Percentiles rank a stretch among this genome's conserved stretches.
phyloP scores from a whole-genome alignment of 441 rosid genomes.

The Erodium trifolium region DNA sequence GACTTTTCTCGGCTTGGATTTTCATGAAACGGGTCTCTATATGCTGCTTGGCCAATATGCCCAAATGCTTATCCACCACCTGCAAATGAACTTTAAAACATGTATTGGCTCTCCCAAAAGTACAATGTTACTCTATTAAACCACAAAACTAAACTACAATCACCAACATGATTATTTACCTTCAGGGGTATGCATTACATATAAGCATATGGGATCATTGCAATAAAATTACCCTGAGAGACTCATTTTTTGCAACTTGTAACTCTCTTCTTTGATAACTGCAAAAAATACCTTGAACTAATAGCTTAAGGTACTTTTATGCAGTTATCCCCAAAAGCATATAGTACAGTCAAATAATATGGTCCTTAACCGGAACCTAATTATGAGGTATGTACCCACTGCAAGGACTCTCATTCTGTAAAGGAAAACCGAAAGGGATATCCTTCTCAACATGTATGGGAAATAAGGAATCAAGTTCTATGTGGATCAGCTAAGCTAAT shows the following conservation, averaged over 20 bases:
- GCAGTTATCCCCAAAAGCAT: too few species aligned
- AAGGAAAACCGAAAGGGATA: too few species aligned
- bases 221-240: too few species aligned
- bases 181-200: not conserved
- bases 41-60: slow-evolving; percentile 74
- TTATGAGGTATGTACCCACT: not conserved
- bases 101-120: slow-evolving; percentile 7
- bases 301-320: too few species aligned
- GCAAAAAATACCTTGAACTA: too few species aligned
- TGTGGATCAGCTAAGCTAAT: not conserved
- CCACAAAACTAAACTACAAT: not conserved
- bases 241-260: too few species aligned
- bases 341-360: too few species aligned
- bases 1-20: slow-evolving; percentile 95
- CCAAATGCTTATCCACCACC: slow-evolving; percentile 90
- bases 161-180: too few species aligned
- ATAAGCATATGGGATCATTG: not conserved
- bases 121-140: not conserved
- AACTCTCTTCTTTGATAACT: too few species aligned
- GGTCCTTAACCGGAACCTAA: not conserved
- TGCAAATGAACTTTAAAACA: slow-evolving; percentile 30
- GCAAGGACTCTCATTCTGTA: too few species aligned
- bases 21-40: slow-evolving; percentile 87
- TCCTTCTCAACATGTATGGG: not conserved
- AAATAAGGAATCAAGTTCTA: not conserved